Base-by-base conservation (phyloP, 306 rosid species). In the Casuarina cunninghamiana region DNA sequence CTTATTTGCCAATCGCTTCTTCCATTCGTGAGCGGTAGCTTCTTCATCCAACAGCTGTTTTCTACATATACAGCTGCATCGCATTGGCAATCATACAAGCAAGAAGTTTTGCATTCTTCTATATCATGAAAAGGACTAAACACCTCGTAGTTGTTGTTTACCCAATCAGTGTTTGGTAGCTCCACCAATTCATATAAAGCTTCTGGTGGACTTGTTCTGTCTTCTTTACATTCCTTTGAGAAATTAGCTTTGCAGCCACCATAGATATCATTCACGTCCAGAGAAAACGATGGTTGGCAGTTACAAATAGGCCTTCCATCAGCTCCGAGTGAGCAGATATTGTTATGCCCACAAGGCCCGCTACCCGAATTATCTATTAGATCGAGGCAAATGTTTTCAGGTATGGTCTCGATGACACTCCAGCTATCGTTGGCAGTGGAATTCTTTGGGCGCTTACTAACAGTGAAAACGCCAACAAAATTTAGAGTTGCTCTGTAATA, bases 401-500 rank as follows among this genome's bases (percentile, higher is more conserved):
- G 50, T 46, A 44, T 44, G 48, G 6, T 44, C 8, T 9, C 6
- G 8, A 3, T 44, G 5, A 3, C 48, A 44, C 8, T 5, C 1
- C 11, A 2, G 0, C 19, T 2, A 0, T 3, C 9, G 39, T 6
- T 5, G 17, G 8, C 19, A 0, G 11, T 6, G 7, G 2, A 3
- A 19, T 9, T 3, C 39, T 39, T 89, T 17, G 89, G 93, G 67
- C 84, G 78, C 39, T 67, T 53, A 68, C 83, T 88, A 17, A 78
- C 86, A 7, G 91, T 83, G 51, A 90, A 81, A 85, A 89, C 84
- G 66, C 96, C 97, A 77, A 75, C 71, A 67, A 57, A 42, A 38
- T 93, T 96, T 42, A 91, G 82, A 58, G 86, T 78, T 2, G 89
- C 96, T 81, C 91, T 82, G 45, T 86, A 86, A 80, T 87, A 88